phyloP scores from a whole-genome alignment of 495 filamentous ascomycete genomes.

The Saxophila tyrrhenica region DNA sequence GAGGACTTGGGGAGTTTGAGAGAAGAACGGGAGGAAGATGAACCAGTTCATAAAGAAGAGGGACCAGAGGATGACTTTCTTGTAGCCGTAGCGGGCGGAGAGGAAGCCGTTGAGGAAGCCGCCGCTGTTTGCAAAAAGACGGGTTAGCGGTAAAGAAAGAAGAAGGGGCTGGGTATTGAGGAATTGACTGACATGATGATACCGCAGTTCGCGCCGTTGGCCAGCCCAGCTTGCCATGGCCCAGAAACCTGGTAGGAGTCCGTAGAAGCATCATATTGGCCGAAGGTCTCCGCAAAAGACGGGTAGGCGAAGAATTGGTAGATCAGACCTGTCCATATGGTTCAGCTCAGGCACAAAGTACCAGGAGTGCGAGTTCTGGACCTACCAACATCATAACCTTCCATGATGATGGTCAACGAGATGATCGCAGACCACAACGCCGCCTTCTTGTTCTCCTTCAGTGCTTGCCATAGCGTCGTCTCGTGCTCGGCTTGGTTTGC shows the following conservation, averaged over 20 bases:
- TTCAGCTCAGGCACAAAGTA: background rate
- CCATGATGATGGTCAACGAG: conserved; percentile 7
- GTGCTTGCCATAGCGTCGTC: background rate
- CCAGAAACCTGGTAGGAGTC: conserved; percentile 2
- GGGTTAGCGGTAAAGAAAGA: no score
- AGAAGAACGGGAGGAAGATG: conserved; percentile 17
- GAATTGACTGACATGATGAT: no score
- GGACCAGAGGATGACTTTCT: background rate
- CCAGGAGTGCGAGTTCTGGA: background rate
- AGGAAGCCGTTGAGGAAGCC: conserved; percentile 7
- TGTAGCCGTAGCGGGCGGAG: conserved; percentile 2
- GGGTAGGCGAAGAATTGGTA: conserved; percentile 12
- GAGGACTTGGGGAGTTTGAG: background rate
- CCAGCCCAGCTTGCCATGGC: conserved; percentile 9
- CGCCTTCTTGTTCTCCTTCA: conserved; percentile 6
- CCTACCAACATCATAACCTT: conserved; percentile 13
- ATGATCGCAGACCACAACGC: background rate
- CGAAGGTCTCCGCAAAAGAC: conserved; percentile 1
- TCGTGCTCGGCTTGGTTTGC: background rate
- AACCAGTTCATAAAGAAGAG: conserved; percentile 9
- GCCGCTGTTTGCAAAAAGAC: no score
- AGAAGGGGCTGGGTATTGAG: no score
- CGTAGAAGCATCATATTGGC: background rate
- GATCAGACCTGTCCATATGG: background rate
- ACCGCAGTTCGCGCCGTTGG: conserved; percentile 1